phyloP scores from a whole-genome alignment of 345 rosid species.

The Conringia planisiliqua region DNA sequence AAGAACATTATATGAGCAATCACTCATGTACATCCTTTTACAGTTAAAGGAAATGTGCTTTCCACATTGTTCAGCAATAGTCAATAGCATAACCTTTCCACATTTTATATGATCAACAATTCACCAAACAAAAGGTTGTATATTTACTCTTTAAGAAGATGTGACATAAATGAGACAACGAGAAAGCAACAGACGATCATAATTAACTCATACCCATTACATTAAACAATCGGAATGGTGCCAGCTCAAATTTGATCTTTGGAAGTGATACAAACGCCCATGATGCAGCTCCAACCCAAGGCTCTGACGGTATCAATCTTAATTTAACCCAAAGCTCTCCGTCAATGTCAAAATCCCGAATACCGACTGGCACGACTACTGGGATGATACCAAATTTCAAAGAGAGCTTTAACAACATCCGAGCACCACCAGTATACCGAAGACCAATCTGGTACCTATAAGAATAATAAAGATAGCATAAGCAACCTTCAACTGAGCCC shows the following conservation, averaged over 20 bases:
- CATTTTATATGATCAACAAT: background rate
- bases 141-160: background rate
- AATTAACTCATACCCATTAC: slow-evolving; percentile 70
- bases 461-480: slow-evolving; percentile 18
- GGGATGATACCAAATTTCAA: slow-evolving; percentile 86
- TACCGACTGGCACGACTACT: slow-evolving; percentile 80
- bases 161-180: background rate
- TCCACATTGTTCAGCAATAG: background rate
- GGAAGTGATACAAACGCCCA: slow-evolving; percentile 99
- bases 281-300: slow-evolving; percentile 92
- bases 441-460: slow-evolving; percentile 95
- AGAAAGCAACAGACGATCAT: slow-evolving; percentile 1
- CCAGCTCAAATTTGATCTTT: slow-evolving; percentile 85
- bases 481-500: slow-evolving; percentile 7
- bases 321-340: slow-evolving; percentile 99
- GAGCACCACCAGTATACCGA: slow-evolving; percentile 96
- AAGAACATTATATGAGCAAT: slow-evolving; percentile 27
- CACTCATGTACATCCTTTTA: background rate
- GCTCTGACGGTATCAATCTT: slow-evolving; percentile 81
- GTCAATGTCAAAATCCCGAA: slow-evolving; percentile 93
- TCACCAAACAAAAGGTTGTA: background rate
- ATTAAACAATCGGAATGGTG: slow-evolving; percentile 93
- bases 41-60: background rate
- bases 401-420: slow-evolving; percentile 83
- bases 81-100: background rate